A percentile compares a stretch with the other conserved stretches of the same genome.
Conservation (phyloP, 2,329 filamentous ascomycete genomes). For the Clarireedia sp. region DNA sequence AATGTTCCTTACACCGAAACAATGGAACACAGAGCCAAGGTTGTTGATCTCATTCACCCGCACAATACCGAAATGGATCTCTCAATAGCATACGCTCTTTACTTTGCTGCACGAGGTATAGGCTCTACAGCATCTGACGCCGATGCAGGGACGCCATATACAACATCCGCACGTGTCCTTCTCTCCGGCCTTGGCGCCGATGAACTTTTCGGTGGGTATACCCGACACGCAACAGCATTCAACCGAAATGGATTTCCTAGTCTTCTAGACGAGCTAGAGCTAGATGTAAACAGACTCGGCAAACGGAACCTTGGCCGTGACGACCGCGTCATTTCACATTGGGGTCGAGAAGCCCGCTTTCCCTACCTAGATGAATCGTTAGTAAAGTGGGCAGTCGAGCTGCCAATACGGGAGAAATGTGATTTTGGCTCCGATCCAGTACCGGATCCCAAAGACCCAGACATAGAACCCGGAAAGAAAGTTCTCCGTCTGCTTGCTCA, state of each 20-base stretch:
- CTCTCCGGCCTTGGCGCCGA: constrained; percentile 92
- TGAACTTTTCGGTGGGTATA: constrained; percentile 91
- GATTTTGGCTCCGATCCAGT: constrained; percentile 53
- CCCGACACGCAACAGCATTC: constrained; percentile 73
- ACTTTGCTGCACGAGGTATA: constrained; percentile 80
- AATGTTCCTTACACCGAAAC: constrained; percentile 77
- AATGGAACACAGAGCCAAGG: constrained; percentile 54
- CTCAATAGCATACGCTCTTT: constrained; percentile 87
- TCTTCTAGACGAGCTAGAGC: constrained; percentile 70
- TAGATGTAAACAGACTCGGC: constrained; percentile 79
- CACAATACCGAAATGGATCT: constrained; percentile 99
- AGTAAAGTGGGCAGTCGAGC: constrained; percentile 68
- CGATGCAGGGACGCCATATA: constrained; percentile 37
- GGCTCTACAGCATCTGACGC: constrained; percentile 27
- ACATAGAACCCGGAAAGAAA: constrained; percentile 72
- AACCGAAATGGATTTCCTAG: constrained; percentile 58
- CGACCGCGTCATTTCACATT: constrained; percentile 83
- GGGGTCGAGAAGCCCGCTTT: constrained; percentile 81
- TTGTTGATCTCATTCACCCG: constrained; percentile 76
- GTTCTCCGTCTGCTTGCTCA: constrained; percentile 70
- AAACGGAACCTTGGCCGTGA: constrained; percentile 93
- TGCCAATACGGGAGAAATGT: constrained; percentile 77
- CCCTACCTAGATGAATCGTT: constrained; percentile 85
- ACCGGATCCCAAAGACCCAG: constrained; percentile 21
- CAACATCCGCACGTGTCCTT: constrained; percentile 69